Evolutionary conservation across 2,329 filamentous ascomycete species (phyloP), one percentile per base, ranked within the genome.

Genomic region (Pseudogymnoascus verrucosus): DNA sequence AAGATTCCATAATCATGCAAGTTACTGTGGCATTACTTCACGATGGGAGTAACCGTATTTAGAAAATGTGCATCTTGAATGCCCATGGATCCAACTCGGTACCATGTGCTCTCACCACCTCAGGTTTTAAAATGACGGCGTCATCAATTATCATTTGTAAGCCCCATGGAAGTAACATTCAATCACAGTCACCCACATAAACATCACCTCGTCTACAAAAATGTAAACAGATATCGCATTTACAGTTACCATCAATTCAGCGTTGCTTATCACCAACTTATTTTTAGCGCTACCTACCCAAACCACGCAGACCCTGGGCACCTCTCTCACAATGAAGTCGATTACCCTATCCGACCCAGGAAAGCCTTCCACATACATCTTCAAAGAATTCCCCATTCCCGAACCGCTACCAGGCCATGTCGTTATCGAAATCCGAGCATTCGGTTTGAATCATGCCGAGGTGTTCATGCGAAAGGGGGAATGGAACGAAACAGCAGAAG

Each of bases 371-470:
- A 63, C 26, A 31, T 65, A 60, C 16, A 40, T 59, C 28, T 60
- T 62, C 16, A 51, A 63, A 44, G 77, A 81, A 51, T 72, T 72
- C 3, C 72, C 75, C 1, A 76, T 79, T 36, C 80, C 80, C 1
- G 70, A 66, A 4, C 76, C 78, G 0, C 42, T 68, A 8, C 64
- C 68, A 1, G 71, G 71, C 62, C 72, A 78, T 60, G 72, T 78
- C 16, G 68, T 79, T 5, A 79, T 77, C 61, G 71, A 72, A 59
- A 74, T 79, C 11, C 70, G 75, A 51, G 76, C 77, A 1, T 74
- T 74, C 19, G 77, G 77, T 19, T 71, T 75, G 21, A 79, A 79
- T 63, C 77, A 65, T 10, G 64, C 64, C 4, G 65, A 66, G 39
- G 64, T 66, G 16, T 57, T 64, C 39, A 66, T 65, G 47, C 62